phyloP scores from a whole-genome alignment of 2,329 filamentous ascomycete genomes.

The Falciphora oryzae region DNA sequence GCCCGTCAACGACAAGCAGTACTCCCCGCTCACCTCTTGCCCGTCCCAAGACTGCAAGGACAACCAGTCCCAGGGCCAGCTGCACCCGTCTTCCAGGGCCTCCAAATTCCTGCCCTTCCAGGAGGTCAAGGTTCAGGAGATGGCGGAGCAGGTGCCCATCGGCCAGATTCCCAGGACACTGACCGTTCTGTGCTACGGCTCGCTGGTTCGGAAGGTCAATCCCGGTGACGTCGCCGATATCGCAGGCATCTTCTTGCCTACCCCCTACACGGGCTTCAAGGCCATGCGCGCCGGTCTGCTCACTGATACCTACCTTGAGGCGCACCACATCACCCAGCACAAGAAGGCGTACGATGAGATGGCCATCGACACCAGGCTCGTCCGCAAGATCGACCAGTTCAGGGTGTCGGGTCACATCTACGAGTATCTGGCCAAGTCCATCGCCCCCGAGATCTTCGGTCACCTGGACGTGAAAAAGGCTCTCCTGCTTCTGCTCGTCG shows the following conservation, averaged over 20 bases:
- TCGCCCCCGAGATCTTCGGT: conserved; percentile 94
- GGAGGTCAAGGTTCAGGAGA: conserved; percentile 96
- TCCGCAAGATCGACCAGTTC: conserved; percentile 80
- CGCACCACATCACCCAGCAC: conserved; percentile 88
- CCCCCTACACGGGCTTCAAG: conserved; percentile 97
- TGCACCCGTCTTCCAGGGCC: conserved; percentile 90
- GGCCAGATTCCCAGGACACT: conserved; percentile 92
- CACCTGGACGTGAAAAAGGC: conserved; percentile 98
- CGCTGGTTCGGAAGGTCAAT: conserved; percentile 77
- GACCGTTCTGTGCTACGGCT: conserved; percentile 85
- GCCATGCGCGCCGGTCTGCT: conserved; percentile 94
- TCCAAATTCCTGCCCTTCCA: conserved; percentile 98
- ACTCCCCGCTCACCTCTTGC: conserved; percentile 79
- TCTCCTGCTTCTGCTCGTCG: conserved; percentile 87
- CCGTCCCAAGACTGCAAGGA: conserved; percentile 83
- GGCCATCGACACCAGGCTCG: conserved; percentile 70
- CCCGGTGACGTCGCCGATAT: conserved; percentile 93
- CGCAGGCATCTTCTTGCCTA: conserved; percentile 92
- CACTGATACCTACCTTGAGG: conserved; percentile 95
- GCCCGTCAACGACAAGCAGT: conserved; percentile 85
- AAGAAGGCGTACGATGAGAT: conserved; percentile 98
- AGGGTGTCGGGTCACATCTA: conserved; percentile 86
- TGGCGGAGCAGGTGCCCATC: conserved; percentile 98
- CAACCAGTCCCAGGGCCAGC: conserved; percentile 88
- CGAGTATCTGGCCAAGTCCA: conserved; percentile 90